Base-by-base conservation (phyloP, 768 basidiomycete genomes). In the Floccularia luteovirens region DNA sequence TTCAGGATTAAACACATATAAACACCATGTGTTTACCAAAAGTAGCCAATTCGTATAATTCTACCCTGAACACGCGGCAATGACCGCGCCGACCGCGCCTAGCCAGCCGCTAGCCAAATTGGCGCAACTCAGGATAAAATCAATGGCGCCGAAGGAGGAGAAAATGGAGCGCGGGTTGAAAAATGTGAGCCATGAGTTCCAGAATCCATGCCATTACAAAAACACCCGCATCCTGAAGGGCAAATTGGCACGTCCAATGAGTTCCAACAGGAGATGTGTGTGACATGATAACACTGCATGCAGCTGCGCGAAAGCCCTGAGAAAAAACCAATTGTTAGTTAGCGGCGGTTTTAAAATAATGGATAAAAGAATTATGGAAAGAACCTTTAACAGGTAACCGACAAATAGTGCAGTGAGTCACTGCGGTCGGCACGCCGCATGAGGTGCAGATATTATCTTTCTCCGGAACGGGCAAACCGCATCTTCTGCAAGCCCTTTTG, bases 361-460 rank as follows among this genome's bases (percentile, higher is more conserved):
- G 2, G 3, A 14, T 2, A 21, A 24, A 20, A 0, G 17, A 16
- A 54, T 67, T 7, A n/a, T n/a, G n/a, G n/a, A n/a, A n/a, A n/a
- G n/a, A 46, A 77, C 88, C 84, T 70, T 77, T 83, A 42, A 82
- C 77, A 4, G 84, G 81, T 22, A 90, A 70, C 35, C 85, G 71
- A 54, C 88, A 90, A 13, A 90, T 70, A 0, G 83, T 74, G 52
- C 88, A 90, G 4, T 58, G 59, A 1, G 77, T 63, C 54, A 67
- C 68, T 3, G 59, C 61, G 31, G 60, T 66, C n/a, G 62, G 58
- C 6, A 58, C 60, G 40, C 59, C 62, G 44, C 73, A 78, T 21
- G 58, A 52, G 19, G 58, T 49, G 51, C 77, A 85, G 1, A 57
- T 47, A 25, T 52, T 61, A 11, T 53, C 51, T 13, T 67, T 62